Conservation (phyloP, 371 early-diverging fungal genomes). For the Astathelohania contejeani region DNA sequence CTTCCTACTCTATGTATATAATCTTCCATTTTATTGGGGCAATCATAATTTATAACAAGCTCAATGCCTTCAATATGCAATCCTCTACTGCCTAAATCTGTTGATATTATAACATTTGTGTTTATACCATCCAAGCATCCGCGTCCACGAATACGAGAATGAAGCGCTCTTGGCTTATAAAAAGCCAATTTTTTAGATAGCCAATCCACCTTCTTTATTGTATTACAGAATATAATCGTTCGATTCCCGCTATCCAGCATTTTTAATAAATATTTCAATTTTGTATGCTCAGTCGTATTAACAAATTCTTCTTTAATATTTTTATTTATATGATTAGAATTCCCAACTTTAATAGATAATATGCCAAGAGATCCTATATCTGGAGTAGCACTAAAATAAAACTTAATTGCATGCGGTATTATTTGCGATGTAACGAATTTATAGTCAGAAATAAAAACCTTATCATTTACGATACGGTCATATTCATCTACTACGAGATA, state of each 20-base stretch:
- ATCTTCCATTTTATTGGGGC: conserved; percentile 37
- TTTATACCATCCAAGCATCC: too few species aligned
- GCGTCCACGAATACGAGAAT: not conserved
- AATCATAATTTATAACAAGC: conserved; percentile 46
- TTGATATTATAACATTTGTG: conserved; percentile 39
- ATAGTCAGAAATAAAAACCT: conserved; percentile 43
- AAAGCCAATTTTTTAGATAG: not conserved
- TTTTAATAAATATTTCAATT: not conserved
- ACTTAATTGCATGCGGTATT: not conserved
- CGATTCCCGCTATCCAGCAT: not conserved
- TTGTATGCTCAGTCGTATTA: not conserved
- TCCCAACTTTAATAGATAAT: not conserved
- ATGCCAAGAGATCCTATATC: not conserved
- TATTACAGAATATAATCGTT: not conserved
- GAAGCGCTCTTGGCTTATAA: not conserved
- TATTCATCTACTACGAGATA: conserved; percentile 50
- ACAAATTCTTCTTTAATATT: not conserved
- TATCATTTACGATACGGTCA: conserved; percentile 46
- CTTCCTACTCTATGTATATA: conserved; percentile 49
- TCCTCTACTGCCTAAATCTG: conserved; percentile 47
- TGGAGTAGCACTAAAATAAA: not conserved
- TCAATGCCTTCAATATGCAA: conserved; percentile 43
- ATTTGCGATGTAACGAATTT: conserved; percentile 23
- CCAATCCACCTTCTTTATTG: not conserved
- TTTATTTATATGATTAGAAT: not conserved